A percentile compares a stretch with the other conserved stretches of the same genome.
These are phyloP conservation scores for Alternaria conjuncta DNA, from an alignment of 2,329 filamentous ascomycete species.

Conservation along the genomic window DNA sequence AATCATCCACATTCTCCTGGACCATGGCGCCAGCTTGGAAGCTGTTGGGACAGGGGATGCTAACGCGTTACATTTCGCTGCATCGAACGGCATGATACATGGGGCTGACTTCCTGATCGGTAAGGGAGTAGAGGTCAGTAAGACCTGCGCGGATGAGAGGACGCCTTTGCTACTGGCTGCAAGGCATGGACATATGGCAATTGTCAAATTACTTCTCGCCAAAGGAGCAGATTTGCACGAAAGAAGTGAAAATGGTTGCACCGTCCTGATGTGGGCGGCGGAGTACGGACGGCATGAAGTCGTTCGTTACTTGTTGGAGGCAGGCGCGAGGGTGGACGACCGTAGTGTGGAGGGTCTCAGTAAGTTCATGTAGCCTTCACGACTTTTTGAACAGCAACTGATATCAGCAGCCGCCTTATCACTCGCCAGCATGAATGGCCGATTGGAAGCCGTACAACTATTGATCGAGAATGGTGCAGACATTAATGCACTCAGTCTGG, in stretches of 20 bases:
- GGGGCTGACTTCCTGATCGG: slow-evolving; percentile 23
- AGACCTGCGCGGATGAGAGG: slow-evolving; percentile 14
- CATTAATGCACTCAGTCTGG: slow-evolving; percentile 11
- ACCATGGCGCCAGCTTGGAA: slow-evolving; percentile 21
- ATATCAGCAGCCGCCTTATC: slow-evolving; percentile 19
- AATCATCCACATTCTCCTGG: slow-evolving; percentile 24
- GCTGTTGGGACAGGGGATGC: slow-evolving; percentile 11
- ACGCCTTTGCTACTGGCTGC: slow-evolving; percentile 32
- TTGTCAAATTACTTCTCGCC: slow-evolving; percentile 23
- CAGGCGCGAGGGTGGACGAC: slow-evolving; percentile 19
- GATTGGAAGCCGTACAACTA: slow-evolving; percentile 16
- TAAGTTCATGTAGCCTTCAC: slow-evolving; percentile 9
- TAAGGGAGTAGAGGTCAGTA: slow-evolving; percentile 23
- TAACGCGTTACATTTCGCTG: slow-evolving; percentile 30
- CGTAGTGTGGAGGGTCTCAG: slow-evolving; percentile 16
- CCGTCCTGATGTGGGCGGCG: slow-evolving; percentile 24
- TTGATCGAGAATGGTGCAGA: slow-evolving; percentile 28
- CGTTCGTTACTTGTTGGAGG: slow-evolving; percentile 19
- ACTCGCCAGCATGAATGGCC: slow-evolving; percentile 20
- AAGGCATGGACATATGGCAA: slow-evolving; percentile 16
- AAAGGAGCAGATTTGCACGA: slow-evolving; percentile 26
- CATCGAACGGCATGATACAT: slow-evolving; percentile 15
- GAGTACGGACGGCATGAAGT: slow-evolving; percentile 18
- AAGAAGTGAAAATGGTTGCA: slow-evolving; percentile 17
- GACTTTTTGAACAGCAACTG: background rate